Evolutionary conservation across 495 filamentous ascomycete genomes (phyloP).

Genomic region (Pseudomonodictys pantanalensis): DNA sequence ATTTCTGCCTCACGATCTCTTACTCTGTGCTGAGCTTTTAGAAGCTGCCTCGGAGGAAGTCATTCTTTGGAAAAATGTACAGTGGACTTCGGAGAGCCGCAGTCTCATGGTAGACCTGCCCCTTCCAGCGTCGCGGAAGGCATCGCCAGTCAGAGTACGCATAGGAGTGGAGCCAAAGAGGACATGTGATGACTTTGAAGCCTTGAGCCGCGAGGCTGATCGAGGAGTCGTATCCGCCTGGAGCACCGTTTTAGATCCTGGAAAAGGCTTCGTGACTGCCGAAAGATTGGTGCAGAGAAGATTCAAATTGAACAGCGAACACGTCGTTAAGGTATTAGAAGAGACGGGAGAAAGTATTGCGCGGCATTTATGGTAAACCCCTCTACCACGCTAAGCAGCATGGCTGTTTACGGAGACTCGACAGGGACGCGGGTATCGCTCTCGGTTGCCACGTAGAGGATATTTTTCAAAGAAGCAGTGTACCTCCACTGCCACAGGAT

Average conservation of each 20-base stretch:
- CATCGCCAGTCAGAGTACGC: conserved; percentile 36
- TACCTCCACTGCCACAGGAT: conserved; percentile 1
- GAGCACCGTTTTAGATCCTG: conserved; percentile 50
- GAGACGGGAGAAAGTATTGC: conserved; percentile 95
- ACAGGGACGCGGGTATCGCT: conserved; percentile 68
- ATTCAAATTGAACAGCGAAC: conserved; percentile 37
- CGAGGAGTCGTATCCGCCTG: conserved; percentile 56
- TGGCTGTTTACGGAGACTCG: not conserved
- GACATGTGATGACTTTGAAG: conserved; percentile 29
- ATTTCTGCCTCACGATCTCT: conserved; percentile 65
- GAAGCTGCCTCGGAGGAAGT: conserved; percentile 37
- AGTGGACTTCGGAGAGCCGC: conserved; percentile 57
- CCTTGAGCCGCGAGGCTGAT: conserved; percentile 26
- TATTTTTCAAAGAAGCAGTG: conserved; percentile 12
- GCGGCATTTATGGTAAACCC: conserved; percentile 80
- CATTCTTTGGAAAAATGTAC: conserved; percentile 46
- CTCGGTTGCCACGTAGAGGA: conserved; percentile 48
- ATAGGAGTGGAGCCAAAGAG: conserved; percentile 30
- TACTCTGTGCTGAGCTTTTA: conserved; percentile 52
- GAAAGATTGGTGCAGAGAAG: conserved; percentile 55
- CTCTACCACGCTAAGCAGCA: not conserved
- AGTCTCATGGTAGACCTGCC: conserved; percentile 46
- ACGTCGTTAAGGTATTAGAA: conserved; percentile 62
- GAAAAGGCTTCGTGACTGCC: conserved; percentile 39
- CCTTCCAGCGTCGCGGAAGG: conserved; percentile 16